Percentiles rank a stretch among this genome's conserved stretches.
Conservation (phyloP, 2,329 filamentous ascomycete genomes). For the Fusarium albidum region DNA sequence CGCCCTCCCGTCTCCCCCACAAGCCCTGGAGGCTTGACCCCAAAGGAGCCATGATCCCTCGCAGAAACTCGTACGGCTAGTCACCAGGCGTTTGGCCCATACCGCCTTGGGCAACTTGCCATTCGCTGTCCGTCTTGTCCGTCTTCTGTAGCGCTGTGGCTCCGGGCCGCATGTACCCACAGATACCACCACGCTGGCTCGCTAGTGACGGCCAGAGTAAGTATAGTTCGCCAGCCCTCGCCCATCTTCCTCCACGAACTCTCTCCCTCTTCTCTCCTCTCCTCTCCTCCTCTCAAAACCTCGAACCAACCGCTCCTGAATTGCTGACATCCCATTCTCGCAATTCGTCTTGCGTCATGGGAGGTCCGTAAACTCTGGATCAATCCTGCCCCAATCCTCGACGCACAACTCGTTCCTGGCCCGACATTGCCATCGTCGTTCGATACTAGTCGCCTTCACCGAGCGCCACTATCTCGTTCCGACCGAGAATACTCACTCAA, state of each 20-base stretch:
- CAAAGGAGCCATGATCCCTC: conserved; percentile 18
- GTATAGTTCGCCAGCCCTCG: conserved; percentile 37
- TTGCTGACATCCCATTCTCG: conserved; percentile 16
- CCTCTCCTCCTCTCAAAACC: conserved; percentile 10
- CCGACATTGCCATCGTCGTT: conserved; percentile 18
- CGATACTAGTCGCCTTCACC: conserved; percentile 11
- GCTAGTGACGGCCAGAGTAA: conserved; percentile 35
- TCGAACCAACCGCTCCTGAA: conserved; percentile 10
- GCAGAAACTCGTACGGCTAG: conserved; percentile 34
- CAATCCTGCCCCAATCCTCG: neutral
- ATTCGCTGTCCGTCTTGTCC: conserved; percentile 32
- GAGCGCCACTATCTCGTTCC: conserved; percentile 24
- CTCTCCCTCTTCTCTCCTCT: conserved; percentile 19
- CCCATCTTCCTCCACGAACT: conserved; percentile 28
- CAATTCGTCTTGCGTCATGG: conserved; percentile 30
- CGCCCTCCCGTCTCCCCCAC: conserved; percentile 17
- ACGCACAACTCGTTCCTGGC: conserved; percentile 10
- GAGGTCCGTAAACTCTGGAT: conserved; percentile 21
- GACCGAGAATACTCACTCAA: conserved; percentile 5
- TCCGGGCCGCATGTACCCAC: conserved; percentile 40
- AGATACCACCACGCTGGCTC: conserved; percentile 38
- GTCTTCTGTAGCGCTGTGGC: conserved; percentile 33
- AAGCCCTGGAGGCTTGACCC: conserved; percentile 22
- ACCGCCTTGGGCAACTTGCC: conserved; percentile 14
- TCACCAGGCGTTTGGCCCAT: conserved; percentile 22